Evolutionary conservation across 352 stramenopile genomes (phyloP).

Genomic region (Phytophthora uliginosa): DNA sequence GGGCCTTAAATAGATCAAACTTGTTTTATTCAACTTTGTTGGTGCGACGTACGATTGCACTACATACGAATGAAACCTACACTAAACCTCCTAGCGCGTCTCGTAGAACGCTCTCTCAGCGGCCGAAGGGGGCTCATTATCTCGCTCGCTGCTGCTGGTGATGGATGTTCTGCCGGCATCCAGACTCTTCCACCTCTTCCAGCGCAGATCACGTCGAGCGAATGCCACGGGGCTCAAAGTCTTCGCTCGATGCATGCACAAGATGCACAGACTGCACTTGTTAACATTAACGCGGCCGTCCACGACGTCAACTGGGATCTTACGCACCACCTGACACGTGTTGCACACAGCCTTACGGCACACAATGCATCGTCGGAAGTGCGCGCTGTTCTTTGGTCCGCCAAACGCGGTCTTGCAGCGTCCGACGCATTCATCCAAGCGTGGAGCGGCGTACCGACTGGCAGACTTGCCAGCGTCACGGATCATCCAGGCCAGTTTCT

Average conservation of each 20-base stretch:
- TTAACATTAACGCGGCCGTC: conserved; percentile 35
- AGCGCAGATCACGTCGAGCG: conserved; percentile 33
- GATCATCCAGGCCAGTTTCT: conserved; percentile 66
- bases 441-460: conserved; percentile 12
- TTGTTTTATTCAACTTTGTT: no score
- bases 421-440: conserved; percentile 35
- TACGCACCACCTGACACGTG: conserved; percentile 44
- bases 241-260: conserved; percentile 49
- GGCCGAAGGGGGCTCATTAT: conserved; percentile 6
- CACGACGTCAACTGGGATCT: conserved; percentile 37
- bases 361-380: conserved; percentile 43
- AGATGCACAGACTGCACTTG: conserved; percentile 44
- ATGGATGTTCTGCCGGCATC: conserved; percentile 23
- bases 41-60: not conserved
- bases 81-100: not conserved
- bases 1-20: not conserved
- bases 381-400: conserved; percentile 18
- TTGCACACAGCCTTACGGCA: conserved; percentile 41
- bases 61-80: not conserved
- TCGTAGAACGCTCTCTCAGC: conserved; percentile 28
- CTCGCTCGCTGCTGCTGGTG: conserved; percentile 33
- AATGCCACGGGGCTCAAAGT: conserved; percentile 29
- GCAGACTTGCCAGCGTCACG: conserved; percentile 25
- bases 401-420: conserved; percentile 41
- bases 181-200: conserved; percentile 30